A percentile compares a stretch with the other conserved stretches of the same genome.
Evolutionary conservation across 257 asterid genomes (phyloP).

Genomic region (Plectranthus barbatus): DNA sequence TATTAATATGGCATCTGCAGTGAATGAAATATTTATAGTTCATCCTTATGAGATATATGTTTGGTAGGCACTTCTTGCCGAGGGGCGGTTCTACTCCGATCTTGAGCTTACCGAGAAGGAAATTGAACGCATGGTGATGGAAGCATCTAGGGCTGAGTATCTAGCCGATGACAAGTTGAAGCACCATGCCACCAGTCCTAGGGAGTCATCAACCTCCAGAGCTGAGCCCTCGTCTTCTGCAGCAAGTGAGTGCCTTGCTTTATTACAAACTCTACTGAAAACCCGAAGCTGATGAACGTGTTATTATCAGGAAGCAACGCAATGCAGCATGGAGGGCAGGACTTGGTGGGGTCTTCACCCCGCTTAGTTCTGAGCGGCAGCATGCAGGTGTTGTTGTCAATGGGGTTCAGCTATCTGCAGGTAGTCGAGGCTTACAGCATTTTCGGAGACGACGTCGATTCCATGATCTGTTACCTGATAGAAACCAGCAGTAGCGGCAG

Average conservation of each 20-base stretch:
- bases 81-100: slow-evolving; percentile 95
- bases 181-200: slow-evolving; percentile 44
- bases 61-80: slow-evolving; percentile 87
- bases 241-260: slow-evolving; percentile 54
- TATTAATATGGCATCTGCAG: neutral
- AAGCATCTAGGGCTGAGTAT: slow-evolving; percentile 93
- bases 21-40: neutral
- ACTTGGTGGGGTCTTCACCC: slow-evolving; percentile 9
- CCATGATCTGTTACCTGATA: slow-evolving; percentile 80
- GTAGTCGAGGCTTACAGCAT: slow-evolving; percentile 88
- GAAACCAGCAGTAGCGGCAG: slow-evolving; percentile 69
- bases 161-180: slow-evolving; percentile 55
- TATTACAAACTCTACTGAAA: neutral
- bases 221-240: slow-evolving; percentile 99
- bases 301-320: slow-evolving; percentile 46
- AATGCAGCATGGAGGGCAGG: slow-evolving; percentile 30
- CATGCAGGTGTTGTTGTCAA: slow-evolving; percentile 80
- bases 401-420: slow-evolving; percentile 95
- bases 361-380: slow-evolving; percentile 46
- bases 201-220: slow-evolving; percentile 77
- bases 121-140: slow-evolving; percentile 96
- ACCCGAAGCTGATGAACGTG: neutral
- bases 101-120: slow-evolving; percentile 96
- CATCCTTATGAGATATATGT: neutral
- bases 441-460: slow-evolving; percentile 91